Percentiles rank a stretch among this genome's conserved stretches.
phyloP scores from a whole-genome alignment of 352 stramenopile genomes.

The Pythium folliculosum region DNA sequence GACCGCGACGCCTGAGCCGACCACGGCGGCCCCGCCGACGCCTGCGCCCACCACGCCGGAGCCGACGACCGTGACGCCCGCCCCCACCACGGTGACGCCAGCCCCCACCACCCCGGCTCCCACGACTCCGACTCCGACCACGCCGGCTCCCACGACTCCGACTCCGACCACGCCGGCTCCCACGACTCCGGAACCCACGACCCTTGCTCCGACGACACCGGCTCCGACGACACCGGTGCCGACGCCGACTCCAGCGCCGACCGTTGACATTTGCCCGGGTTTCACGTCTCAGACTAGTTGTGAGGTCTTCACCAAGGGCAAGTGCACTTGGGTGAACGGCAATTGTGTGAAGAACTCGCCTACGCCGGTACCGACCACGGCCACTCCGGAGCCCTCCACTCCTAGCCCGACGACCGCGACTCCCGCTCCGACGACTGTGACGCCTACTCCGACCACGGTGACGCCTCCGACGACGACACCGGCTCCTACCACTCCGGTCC shows the following conservation, averaged over 20 bases:
- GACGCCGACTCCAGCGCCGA: constrained; percentile 19
- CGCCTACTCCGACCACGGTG: constrained; percentile 4
- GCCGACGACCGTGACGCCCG: constrained; percentile 11
- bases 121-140: not conserved
- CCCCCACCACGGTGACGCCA: not conserved
- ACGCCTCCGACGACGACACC: constrained; percentile 9
- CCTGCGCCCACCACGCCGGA: constrained; percentile 10
- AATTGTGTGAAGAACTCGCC: constrained; percentile 25
- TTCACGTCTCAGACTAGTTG: constrained; percentile 36
- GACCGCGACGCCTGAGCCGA: not conserved
- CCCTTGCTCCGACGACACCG: not conserved
- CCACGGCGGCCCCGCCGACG: constrained; percentile 3
- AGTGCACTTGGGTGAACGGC: constrained; percentile 21
- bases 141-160: not conserved
- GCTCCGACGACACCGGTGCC: not conserved
- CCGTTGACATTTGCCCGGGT: constrained; percentile 31
- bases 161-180: not conserved
- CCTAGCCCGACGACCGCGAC: not conserved
- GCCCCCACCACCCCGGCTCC: not conserved
- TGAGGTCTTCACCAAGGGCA: constrained; percentile 32
- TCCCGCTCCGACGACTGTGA: constrained; percentile 4
- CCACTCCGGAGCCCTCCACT: not conserved
- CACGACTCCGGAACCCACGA: constrained; percentile 10
- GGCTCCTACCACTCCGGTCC: constrained; percentile 9
- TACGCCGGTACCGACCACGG: not conserved